Base-by-base conservation (phyloP, 306 rosid species). In the Quercus glauca region DNA sequence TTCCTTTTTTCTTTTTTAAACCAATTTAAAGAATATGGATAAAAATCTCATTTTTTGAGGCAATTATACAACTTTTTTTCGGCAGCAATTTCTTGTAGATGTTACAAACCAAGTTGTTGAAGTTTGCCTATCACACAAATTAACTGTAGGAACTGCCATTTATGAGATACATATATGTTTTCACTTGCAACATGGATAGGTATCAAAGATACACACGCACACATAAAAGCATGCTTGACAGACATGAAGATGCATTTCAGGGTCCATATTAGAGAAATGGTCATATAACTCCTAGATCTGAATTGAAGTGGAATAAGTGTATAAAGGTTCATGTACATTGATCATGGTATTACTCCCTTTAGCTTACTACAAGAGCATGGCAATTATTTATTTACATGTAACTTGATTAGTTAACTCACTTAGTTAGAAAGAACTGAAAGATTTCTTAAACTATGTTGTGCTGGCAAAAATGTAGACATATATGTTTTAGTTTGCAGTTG, bases 401-500 rank as follows among this genome's bases (percentile, higher is more conserved):
- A 49, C 25, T 12, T 67, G 52, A 67, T 67, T 67, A 8, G 1
- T 67, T 67, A 49, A 49, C 53, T 49, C 53, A 49, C 17, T 49
- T n/a, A 8, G 3, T 18, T 67, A 33, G 37, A 67, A 67, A 15
- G 41, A 67, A 10, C 25, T 8, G 8, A 19, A 4, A 67, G 26
- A 49, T n/a, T 28, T 43, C 55, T 63, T 6, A 56, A 59, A n/a
- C 12, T n/a, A 53, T 21, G 12, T 71, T n/a, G 20, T 71, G 73
- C 19, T 31, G 49, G n/a, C 64, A 60, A 75, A 35, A 60, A 43
- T 33, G 45, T 63, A 83, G 55, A 69, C 82, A 23, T 23, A 23
- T 58, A 71, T 63, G 63, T 65, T 51, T 74, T 76, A 52, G 79
- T 81, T 20, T 85, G 86, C 95, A 93, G 98, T 73, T 93, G 84